Conservation (phyloP, 2,329 filamentous ascomycete species). For the Trichoderma koningii region DNA sequence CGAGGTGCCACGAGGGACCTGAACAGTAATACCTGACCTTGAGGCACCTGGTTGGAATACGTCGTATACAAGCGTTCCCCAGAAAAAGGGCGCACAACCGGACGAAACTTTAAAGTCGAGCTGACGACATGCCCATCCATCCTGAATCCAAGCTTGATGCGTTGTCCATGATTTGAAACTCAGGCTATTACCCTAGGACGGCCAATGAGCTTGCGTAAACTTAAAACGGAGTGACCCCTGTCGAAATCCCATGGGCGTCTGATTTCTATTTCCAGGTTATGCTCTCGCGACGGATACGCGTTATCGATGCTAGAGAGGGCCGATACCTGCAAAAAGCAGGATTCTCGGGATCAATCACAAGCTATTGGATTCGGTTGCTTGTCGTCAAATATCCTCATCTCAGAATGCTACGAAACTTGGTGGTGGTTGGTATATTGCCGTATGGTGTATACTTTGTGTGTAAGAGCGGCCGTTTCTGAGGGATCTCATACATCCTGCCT, state of each 20-base stretch:
- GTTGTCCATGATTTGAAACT: background rate
- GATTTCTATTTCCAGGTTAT: too few species aligned
- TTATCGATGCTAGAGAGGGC: constrained; percentile 1
- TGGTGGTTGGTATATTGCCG: background rate
- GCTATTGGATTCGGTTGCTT: too few species aligned
- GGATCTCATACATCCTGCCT: constrained; percentile 2
- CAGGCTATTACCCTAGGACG: background rate
- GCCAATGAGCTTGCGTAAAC: constrained; percentile 11
- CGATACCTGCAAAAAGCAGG: constrained; percentile 3
- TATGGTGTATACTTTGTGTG: background rate
- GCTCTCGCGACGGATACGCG: constrained; percentile 11
- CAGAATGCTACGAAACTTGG: background rate
- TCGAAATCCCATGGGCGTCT: background rate
- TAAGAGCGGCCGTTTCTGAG: background rate
- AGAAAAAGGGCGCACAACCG: too few species aligned
- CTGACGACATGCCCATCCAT: background rate
- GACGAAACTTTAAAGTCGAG: background rate
- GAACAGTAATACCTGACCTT: too few species aligned
- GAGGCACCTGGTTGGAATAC: too few species aligned
- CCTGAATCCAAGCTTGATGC: too few species aligned
- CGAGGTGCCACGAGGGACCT: background rate
- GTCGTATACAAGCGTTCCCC: too few species aligned
- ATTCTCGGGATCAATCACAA: constrained; percentile 6
- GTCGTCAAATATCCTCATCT: background rate
- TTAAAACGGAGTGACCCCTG: constrained; percentile 11